These are phyloP conservation scores for Cercis canadensis DNA, from an alignment of 306 rosid genomes.

Conservation along the genomic window DNA sequence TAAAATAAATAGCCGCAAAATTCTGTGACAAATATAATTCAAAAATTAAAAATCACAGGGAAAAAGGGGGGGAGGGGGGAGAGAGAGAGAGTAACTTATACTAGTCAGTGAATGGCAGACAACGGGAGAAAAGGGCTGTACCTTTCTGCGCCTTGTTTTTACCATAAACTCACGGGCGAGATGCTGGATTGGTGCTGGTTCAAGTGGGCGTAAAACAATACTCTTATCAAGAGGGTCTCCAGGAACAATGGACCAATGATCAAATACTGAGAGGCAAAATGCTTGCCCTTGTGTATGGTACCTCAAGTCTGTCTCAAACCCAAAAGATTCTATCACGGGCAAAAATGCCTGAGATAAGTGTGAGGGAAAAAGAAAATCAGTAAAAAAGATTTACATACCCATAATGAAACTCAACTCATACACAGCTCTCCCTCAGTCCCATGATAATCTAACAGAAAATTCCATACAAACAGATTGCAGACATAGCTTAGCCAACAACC, in stretches of 20 bases:
- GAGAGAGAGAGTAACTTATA: neutral
- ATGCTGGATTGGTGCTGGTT: constrained; percentile 98
- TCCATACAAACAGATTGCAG: neutral
- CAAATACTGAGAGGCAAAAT: constrained; percentile 80
- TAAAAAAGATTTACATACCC: constrained; percentile 12
- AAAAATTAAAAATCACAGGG: no score
- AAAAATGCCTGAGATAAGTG: constrained; percentile 77
- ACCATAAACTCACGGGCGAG: constrained; percentile 99
- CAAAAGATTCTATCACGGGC: constrained; percentile 96
- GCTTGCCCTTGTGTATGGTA: constrained; percentile 99
- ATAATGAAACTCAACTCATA: constrained; percentile 1
- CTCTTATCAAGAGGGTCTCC: constrained; percentile 98
- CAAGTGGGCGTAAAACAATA: constrained; percentile 94
- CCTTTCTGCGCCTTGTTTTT: constrained; percentile 98
- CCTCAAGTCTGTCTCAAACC: constrained; percentile 96
- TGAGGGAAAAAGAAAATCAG: constrained; percentile 17
- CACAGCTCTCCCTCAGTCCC: no score
- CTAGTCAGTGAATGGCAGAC: neutral
- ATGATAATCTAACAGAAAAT: no score
- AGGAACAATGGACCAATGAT: constrained; percentile 99
- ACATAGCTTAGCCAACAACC: constrained; percentile 56
- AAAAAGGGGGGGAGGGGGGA: no score
- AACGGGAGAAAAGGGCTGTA: constrained; percentile 35
- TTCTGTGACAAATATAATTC: neutral
- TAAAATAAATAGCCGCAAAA: neutral